Base-by-base conservation (phyloP, 1,284 basidiomycete genomes). In the Pseudozyma tsukubaensis region DNA sequence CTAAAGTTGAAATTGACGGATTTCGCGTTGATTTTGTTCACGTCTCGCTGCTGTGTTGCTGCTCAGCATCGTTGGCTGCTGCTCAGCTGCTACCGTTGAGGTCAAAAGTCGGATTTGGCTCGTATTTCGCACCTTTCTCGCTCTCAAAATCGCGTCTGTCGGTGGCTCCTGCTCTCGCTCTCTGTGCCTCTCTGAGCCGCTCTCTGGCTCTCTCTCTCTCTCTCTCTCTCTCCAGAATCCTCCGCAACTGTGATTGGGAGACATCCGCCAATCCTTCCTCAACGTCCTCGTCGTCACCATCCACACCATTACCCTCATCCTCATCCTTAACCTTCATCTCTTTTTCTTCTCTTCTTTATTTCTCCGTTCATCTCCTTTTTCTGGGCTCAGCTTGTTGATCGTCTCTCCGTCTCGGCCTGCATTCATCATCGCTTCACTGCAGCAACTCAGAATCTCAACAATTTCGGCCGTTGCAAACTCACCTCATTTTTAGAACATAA, bases 371-470 rank as follows among this genome's bases (percentile, higher is more conserved):
- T 10, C 19, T 45, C 37, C 21, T 44, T 43, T 14, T n/a, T 59
- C 49, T 29, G 24, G 34, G 34, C 19, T 37, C 57, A 36, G 24
- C n/a, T 19, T 19, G 29, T 59, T 45, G 50, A 48, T 52, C 50
- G 19, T 35, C 37, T 48, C 32, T 36, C 9, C 37, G 14, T 48
- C 21, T 21, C 29, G 50, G 36, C 50, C 43, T 35, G 43, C 58
- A 40, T 53, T 44, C 24, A 12, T 24, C 43, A 52, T 21, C 42
- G 18, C 16, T 10, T 36, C 43, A 34, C 40, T 45, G 18, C 32
- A 24, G 24, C 24, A 29, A 29, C 24, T 29, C 24, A 29, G 24
- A 29, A 29, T 29, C 29, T 39, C 48, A 34, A 34, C 48, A 19
- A 32, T 19, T 19, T 29, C 40, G 32, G 43, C 58, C 43, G 39